These are phyloP conservation scores for Stropharia rugosoannulata DNA, from an alignment of 768 basidiomycete genomes.

Conservation along the genomic window DNA sequence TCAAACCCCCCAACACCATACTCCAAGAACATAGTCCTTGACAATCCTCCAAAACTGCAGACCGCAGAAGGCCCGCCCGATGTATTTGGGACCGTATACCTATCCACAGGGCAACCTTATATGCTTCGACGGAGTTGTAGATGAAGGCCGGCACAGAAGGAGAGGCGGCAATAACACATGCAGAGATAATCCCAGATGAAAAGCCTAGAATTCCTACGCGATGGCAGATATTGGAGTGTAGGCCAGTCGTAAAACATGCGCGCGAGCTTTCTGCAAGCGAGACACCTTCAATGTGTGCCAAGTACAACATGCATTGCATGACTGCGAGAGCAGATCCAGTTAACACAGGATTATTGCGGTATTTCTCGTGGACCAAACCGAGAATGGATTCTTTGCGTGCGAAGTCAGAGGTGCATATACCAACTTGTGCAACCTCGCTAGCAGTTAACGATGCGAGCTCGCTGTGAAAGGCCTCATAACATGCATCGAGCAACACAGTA, in stretches of 20 bases:
- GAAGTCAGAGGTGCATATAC: slow-evolving; percentile 48
- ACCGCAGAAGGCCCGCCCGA: slow-evolving; percentile 22
- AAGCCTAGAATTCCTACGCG: slow-evolving; percentile 45
- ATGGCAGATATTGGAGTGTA: slow-evolving; percentile 33
- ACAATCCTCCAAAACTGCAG: slow-evolving; percentile 4
- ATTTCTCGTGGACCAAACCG: slow-evolving; percentile 27
- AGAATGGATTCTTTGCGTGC: slow-evolving; percentile 37
- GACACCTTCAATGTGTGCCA: slow-evolving; percentile 36
- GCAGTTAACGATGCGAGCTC: slow-evolving; percentile 50
- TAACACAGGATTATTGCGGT: slow-evolving; percentile 45
- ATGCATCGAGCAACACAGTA: slow-evolving; percentile 47
- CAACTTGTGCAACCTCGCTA: slow-evolving; percentile 28
- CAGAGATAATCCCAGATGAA: slow-evolving; percentile 57
- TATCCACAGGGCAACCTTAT: slow-evolving; percentile 53
- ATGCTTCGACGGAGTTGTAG: slow-evolving; percentile 42
- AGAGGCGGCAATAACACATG: slow-evolving; percentile 50
- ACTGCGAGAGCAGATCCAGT: slow-evolving; percentile 50
- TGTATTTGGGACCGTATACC: slow-evolving; percentile 43
- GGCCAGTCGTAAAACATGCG: slow-evolving; percentile 23
- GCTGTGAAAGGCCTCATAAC: slow-evolving; percentile 44
- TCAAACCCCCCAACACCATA: slow-evolving; percentile 35
- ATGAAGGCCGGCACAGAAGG: slow-evolving; percentile 38
- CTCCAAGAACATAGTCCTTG: slow-evolving; percentile 41
- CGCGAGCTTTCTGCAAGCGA: slow-evolving; percentile 4
- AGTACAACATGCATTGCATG: slow-evolving; percentile 51